A percentile compares a stretch with the other conserved stretches of the same genome.
These are phyloP conservation scores for Nigrograna mackinnonii DNA, from an alignment of 2,329 filamentous ascomycete genomes.

Conservation along the genomic window DNA sequence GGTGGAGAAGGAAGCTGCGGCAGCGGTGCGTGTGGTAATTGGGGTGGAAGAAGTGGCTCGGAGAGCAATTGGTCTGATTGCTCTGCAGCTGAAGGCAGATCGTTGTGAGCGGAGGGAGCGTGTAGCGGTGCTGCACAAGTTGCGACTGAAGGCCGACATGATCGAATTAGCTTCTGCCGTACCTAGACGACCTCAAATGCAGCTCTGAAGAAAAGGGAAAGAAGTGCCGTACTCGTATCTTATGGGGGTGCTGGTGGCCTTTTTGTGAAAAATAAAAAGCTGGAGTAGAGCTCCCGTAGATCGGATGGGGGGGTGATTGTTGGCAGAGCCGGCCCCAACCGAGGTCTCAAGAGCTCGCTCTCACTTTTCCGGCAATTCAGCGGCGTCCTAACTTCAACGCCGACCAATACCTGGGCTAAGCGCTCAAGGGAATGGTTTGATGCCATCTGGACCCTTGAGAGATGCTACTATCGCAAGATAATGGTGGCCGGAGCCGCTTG, in stretches of 20 bases:
- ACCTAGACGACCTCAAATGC: conserved; percentile 31
- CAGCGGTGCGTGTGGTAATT: conserved; percentile 22
- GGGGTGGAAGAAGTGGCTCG: conserved; percentile 24
- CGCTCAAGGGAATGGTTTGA: too few relatives aligned
- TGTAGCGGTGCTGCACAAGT: conserved; percentile 42
- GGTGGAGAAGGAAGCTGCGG: conserved; percentile 38
- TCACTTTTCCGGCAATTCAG: conserved; percentile 6
- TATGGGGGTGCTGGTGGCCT: conserved; percentile 20
- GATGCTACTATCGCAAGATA: too few relatives aligned
- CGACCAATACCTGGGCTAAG: too few relatives aligned
- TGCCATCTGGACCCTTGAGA: too few relatives aligned
- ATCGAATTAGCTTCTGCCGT: conserved; percentile 40
- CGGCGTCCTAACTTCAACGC: too few relatives aligned
- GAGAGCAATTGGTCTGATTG: conserved; percentile 40
- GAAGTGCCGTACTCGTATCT: conserved; percentile 37
- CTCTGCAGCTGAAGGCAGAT: conserved; percentile 35
- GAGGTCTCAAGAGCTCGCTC: conserved; percentile 25
- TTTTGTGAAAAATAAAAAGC: conserved; percentile 18
- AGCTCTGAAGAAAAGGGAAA: conserved; percentile 33
- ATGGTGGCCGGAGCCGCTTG: too few relatives aligned
- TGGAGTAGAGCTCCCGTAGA: conserved; percentile 14
- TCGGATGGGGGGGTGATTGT: conserved; percentile 22
- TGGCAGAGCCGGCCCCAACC: conserved; percentile 34
- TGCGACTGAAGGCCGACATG: conserved; percentile 48
- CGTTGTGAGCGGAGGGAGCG: conserved; percentile 41